These are phyloP conservation scores for Paecilomyces formosus DNA, from an alignment of 2,329 filamentous ascomycete species.

Conservation along the genomic window DNA sequence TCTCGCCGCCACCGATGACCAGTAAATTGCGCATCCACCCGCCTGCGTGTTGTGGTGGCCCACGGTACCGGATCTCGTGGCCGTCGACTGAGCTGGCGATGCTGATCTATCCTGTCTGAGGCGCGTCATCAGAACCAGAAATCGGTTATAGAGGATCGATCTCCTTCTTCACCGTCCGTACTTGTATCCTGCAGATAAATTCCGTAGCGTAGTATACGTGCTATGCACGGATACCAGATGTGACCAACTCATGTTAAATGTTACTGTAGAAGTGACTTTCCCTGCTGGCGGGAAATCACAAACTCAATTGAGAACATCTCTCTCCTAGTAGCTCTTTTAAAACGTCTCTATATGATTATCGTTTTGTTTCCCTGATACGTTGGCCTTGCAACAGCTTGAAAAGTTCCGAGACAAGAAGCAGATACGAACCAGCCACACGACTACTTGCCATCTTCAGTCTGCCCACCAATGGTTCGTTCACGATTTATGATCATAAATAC, in stretches of 20 bases:
- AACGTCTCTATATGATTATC: background rate
- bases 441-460: background rate
- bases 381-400: background rate
- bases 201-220: background rate
- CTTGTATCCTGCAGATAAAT: background rate
- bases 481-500: background rate
- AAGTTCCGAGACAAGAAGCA: background rate
- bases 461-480: background rate
- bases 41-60: background rate
- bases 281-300: background rate
- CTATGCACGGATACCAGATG: background rate
- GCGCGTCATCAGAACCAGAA: slow-evolving; percentile 1
- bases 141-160: background rate
- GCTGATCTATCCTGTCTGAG: background rate
- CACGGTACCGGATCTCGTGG: background rate
- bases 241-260: background rate
- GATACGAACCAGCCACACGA: background rate
- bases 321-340: background rate
- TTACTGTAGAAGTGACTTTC: background rate
- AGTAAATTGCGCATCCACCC: background rate
- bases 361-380: background rate
- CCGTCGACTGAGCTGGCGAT: background rate
- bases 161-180: background rate
- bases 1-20: background rate
- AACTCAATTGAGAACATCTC: background rate